phyloP scores from a whole-genome alignment of 257 asterid genomes.

The Cynanchum wilfordii region DNA sequence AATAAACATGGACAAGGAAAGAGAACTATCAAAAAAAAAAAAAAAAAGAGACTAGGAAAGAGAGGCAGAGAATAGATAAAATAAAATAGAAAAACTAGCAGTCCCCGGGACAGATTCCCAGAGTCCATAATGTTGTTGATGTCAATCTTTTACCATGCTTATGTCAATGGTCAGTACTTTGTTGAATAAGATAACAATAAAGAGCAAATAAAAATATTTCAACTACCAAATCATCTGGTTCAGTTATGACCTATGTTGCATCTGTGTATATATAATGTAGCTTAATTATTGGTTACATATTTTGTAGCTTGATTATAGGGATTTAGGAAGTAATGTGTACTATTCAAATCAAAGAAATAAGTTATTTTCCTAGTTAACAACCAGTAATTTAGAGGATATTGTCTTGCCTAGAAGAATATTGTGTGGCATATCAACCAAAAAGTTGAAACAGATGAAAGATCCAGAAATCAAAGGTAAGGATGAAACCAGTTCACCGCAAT shows the following conservation, averaged over 20 bases:
- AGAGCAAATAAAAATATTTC: not conserved
- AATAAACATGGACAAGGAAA: conserved; percentile 5
- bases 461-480: conserved; percentile 1
- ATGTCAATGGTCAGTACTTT: not conserved
- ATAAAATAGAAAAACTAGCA: not conserved
- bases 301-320: too few relatives aligned
- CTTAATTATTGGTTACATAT: too few relatives aligned
- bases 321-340: too few relatives aligned
- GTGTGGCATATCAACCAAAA: not conserved
- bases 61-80: not conserved
- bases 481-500: not conserved
- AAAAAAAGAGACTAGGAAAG: conserved; percentile 2
- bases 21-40: too few relatives aligned
- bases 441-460: not conserved
- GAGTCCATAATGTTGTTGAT: not conserved
- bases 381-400: not conserved
- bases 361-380: not conserved
- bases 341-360: too few relatives aligned
- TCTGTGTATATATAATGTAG: too few relatives aligned
- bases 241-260: not conserved
- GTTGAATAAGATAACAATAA: not conserved
- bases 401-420: not conserved
- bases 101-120: not conserved
- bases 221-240: not conserved
- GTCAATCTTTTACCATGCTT: not conserved